Evolutionary conservation across 345 rosid species (phyloP), one percentile per base, ranked within the genome.

Genomic region (Camelina sativa): DNA sequence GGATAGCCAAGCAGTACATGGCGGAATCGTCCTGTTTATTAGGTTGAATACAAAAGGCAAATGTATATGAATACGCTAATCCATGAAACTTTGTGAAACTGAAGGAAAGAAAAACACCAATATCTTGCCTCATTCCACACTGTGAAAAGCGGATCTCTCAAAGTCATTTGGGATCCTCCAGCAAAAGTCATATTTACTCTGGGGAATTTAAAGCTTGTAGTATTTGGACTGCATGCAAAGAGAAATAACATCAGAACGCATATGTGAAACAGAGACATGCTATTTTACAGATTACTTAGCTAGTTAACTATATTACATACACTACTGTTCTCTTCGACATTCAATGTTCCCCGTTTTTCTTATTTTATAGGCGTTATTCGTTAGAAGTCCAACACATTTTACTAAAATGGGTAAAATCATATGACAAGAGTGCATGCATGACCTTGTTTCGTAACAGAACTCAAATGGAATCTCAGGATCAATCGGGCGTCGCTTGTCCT

Each of bases 1-100:
- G 80, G 22, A 93, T 55, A 46, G 71, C 94, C 67, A 94, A 84
- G 76, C 96, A 94, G 64, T 90, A 91, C 11, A 85, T 11, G 6
- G 0, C 0, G 19, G 25, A 38, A 23, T 32, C 67, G 2, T 25
- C 62, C 97, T 93, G 90, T 55, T 62, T 25, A 7, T 28, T 16
- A 6, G 37, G 41, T 52, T 32, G 22, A 56, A 56, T 56, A 34
- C 8, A 34, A 34, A 34, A 47, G 0, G 41, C 16, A 51, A 57
- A 38, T 64, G 37, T 34, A 34, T 34, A 34, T 7, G 8, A 34
- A 63, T 63, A 70, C 16, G 8, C 1, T 46, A 46, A 35, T 47
- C 47, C 44, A 38, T 34, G 30, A n/a, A 35, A 34, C 37, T 34
- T 6, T 11, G 13, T 40, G 44, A 40, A 40, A 40, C 13, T 40